Conservation (phyloP, 2,329 filamentous ascomycete genomes). For the Magnaporthiopsis poae region DNA sequence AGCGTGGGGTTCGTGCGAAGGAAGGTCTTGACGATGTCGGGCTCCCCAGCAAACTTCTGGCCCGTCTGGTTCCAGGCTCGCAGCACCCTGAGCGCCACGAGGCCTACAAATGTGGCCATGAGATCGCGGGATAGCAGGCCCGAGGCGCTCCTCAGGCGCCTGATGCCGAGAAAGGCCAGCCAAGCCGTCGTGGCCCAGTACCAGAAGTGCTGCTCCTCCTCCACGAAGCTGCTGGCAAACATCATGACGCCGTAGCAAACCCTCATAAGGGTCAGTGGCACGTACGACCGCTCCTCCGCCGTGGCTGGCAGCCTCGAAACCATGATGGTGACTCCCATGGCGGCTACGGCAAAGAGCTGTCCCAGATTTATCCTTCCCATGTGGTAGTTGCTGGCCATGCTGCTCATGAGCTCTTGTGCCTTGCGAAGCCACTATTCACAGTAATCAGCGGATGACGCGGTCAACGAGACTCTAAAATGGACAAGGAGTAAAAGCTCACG, state of each 20-base stretch:
- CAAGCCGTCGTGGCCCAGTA: constrained; percentile 77
- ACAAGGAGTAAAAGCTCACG: constrained; percentile 19
- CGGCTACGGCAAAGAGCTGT: constrained; percentile 25
- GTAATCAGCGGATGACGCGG: constrained; percentile 13
- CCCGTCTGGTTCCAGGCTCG: constrained; percentile 93
- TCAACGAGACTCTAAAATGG: background rate
- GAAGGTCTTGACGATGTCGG: constrained; percentile 71
- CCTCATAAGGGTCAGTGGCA: constrained; percentile 41
- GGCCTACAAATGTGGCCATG: constrained; percentile 31
- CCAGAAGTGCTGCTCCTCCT: constrained; percentile 98
- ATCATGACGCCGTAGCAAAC: constrained; percentile 73
- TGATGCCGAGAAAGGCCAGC: constrained; percentile 45
- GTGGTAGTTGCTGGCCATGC: constrained; percentile 87
- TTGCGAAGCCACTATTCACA: constrained; percentile 50
- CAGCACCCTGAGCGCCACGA: constrained; percentile 55
- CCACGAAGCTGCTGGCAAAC: constrained; percentile 96
- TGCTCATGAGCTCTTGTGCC: constrained; percentile 73
- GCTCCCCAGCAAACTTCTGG: constrained; percentile 85
- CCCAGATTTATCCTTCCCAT: constrained; percentile 50
- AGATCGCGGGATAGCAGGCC: background rate
- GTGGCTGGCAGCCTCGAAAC: constrained; percentile 20
- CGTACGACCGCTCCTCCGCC: constrained; percentile 15
- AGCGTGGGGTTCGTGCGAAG: constrained; percentile 52
- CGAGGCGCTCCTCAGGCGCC: constrained; percentile 23
- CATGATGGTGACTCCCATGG: constrained; percentile 32